Conservation (phyloP, 176 grass and related monocot species). For the Aegilops bicornis region DNA sequence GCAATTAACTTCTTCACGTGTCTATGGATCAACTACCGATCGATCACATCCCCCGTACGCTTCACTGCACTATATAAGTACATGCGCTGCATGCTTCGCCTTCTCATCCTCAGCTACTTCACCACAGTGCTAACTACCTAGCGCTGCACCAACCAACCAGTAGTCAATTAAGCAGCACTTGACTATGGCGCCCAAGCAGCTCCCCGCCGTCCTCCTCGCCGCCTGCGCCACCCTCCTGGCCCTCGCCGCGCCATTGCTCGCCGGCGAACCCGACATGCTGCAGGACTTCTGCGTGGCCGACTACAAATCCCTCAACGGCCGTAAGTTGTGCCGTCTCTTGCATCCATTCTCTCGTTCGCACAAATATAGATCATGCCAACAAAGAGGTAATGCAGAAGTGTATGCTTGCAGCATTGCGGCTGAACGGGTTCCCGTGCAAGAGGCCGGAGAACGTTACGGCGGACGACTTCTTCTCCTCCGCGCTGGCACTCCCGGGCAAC, state of each 20-base stretch:
- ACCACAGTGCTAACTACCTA: no score
- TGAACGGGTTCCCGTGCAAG: constrained; percentile 83
- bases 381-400: no score
- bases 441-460: constrained; percentile 46
- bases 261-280: constrained; percentile 74
- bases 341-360: no score
- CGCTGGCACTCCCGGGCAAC: constrained; percentile 29
- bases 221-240: constrained; percentile 3
- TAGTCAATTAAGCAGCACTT: no score
- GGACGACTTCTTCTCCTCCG: constrained; percentile 57
- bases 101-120: background rate
- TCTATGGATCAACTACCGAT: background rate
- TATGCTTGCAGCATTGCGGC: constrained; percentile 34
- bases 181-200: background rate
- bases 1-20: background rate
- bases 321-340: constrained; percentile 27
- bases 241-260: constrained; percentile 8
- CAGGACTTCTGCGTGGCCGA: constrained; percentile 87
- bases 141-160: no score
- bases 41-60: background rate
- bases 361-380: background rate
- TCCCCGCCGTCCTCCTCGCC: background rate
- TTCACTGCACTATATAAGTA: constrained; percentile 17
- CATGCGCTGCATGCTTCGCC: background rate
- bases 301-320: constrained; percentile 45